A percentile compares a stretch with the other conserved stretches of the same genome.
phyloP scores from a whole-genome alignment of 148 eudicot species.

The Rhododendron henanense region DNA sequence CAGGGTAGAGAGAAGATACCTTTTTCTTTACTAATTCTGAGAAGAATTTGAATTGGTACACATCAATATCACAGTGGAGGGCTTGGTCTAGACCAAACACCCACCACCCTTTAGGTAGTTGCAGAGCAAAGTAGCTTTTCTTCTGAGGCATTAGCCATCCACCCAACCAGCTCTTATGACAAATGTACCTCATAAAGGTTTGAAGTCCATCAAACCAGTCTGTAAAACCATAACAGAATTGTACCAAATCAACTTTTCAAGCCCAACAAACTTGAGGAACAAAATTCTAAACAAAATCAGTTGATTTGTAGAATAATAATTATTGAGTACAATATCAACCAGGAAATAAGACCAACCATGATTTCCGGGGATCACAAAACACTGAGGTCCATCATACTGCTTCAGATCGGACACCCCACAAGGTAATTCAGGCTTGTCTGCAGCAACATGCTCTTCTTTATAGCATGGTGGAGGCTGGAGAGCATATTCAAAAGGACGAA shows the following conservation, averaged over 20 bases:
- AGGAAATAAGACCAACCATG: constrained; percentile 58
- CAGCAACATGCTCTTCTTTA: constrained; percentile 84
- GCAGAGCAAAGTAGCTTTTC: constrained; percentile 96
- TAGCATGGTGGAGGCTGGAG: constrained; percentile 91
- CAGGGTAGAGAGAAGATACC: constrained; percentile 39
- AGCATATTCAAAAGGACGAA: constrained; percentile 91
- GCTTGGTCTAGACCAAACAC: constrained; percentile 96
- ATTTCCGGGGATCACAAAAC: constrained; percentile 95
- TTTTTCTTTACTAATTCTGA: constrained; percentile 70
- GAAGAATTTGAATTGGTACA: constrained; percentile 95
- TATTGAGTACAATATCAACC: not conserved
- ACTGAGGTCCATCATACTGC: constrained; percentile 91
- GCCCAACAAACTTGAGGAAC: constrained; percentile 2
- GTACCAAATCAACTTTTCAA: constrained; percentile 3
- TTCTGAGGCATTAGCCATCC: constrained; percentile 99
- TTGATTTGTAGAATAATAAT: not conserved
- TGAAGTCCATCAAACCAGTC: constrained; percentile 99
- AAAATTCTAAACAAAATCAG: constrained; percentile 10
- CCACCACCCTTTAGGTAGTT: constrained; percentile 97
- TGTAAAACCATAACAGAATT: constrained; percentile 23
- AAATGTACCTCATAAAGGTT: constrained; percentile 93
- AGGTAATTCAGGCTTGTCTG: constrained; percentile 92
- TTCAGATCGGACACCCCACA: constrained; percentile 56
- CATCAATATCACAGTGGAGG: constrained; percentile 94
- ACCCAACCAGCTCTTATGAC: constrained; percentile 99